Evolutionary conservation across 352 stramenopile genomes (phyloP).

Genomic region (Globisporangium middletonii): DNA sequence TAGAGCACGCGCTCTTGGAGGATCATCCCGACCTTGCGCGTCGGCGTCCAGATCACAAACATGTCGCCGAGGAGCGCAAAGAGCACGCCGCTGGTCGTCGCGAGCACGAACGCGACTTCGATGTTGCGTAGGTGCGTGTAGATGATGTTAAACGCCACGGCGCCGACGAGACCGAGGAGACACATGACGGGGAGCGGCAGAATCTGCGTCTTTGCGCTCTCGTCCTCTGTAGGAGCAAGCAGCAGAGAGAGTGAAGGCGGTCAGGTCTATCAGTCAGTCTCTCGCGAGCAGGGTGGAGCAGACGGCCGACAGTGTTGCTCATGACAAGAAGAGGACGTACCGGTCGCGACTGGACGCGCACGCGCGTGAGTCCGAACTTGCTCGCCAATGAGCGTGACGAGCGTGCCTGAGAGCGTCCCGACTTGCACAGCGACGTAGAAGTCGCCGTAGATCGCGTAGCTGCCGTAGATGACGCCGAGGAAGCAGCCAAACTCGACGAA

Average conservation of each 20-base stretch:
- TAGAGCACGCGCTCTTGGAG: constrained; percentile 75
- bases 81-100: constrained; percentile 66
- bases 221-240: constrained; percentile 17
- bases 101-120: constrained; percentile 75
- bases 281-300: neutral
- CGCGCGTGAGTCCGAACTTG: constrained; percentile 56
- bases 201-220: constrained; percentile 59
- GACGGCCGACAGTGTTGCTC: neutral
- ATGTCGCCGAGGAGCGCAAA: constrained; percentile 78
- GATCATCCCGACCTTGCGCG: constrained; percentile 68
- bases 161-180: constrained; percentile 66
- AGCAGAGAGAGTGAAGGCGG: neutral
- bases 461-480: constrained; percentile 84
- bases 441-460: constrained; percentile 79
- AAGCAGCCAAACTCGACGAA: constrained; percentile 85
- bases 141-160: constrained; percentile 85
- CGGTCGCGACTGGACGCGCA: constrained; percentile 25
- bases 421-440: constrained; percentile 78
- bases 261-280: constrained; percentile 1
- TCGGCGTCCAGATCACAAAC: constrained; percentile 84
- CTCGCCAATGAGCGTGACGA: constrained; percentile 75
- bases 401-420: constrained; percentile 72
- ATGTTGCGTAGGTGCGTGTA: constrained; percentile 80
- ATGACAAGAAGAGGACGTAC: constrained; percentile 16
- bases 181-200: constrained; percentile 79